Percentiles rank a stretch among this genome's conserved stretches.
Evolutionary conservation across 306 rosid genomes (phyloP).

Genomic region (Medicago arabica): DNA sequence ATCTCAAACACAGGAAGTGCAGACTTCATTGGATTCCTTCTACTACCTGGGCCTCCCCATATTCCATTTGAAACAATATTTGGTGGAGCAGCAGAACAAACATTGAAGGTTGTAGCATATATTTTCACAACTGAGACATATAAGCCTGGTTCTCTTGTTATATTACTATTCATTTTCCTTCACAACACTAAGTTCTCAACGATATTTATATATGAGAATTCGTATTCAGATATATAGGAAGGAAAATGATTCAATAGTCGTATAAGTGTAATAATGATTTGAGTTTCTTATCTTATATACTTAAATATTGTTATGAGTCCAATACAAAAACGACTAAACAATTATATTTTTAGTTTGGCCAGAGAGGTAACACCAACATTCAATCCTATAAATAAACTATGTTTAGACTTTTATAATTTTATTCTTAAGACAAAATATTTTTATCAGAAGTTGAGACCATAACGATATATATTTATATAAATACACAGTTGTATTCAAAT

Average conservation of each 20-base stretch:
- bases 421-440: constrained; percentile 24
- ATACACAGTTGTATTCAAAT: constrained; percentile 1
- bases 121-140: too few relatives aligned
- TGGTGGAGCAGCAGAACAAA: constrained; percentile 39
- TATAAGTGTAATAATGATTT: background rate
- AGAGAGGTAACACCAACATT: background rate
- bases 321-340: background rate
- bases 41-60: constrained; percentile 36
- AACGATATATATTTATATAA: background rate
- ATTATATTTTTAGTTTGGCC: background rate
- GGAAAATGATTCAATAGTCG: background rate
- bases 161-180: background rate
- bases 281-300: background rate
- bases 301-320: background rate
- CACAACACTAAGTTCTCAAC: background rate
- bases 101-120: background rate
- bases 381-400: background rate
- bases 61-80: constrained; percentile 47
- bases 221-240: background rate
- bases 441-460: constrained; percentile 17
- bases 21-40: constrained; percentile 34
- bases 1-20: constrained; percentile 50
- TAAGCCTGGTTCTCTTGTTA: too few relatives aligned
- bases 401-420: background rate
- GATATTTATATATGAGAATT: background rate